Base-by-base conservation (phyloP, 176 grass and related monocot species). In the Metroxylon sagu region DNA sequence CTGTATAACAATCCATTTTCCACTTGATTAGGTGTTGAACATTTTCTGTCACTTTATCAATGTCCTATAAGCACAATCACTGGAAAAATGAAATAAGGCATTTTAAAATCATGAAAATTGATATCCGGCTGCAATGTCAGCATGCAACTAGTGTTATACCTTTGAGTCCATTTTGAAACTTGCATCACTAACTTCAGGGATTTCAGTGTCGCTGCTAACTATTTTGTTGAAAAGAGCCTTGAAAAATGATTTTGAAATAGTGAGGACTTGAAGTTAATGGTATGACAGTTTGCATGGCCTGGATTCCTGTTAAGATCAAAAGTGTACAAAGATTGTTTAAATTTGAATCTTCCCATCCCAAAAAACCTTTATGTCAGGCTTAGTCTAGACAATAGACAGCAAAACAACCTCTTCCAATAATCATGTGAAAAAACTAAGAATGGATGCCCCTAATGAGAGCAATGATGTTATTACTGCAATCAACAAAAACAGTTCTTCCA, bases 11-110 rank as follows among this genome's bases (percentile, higher is more conserved):
- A 70, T 89, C 85, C 49, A 89, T 74, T 68, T 84, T 84, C 81
- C 81, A 89, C 71, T 89, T 89, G 64, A 89, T 78, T 57, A 89
- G 60, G 23, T 72, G 66, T 25, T 89, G 81, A 68, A 78, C 80
- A 68, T 71, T 78, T 75, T 89, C 74, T 19, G 48, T 84, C 25
- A 72, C 77, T 78, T 84, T 81, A 55, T 89, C 74, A 43, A 89
- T 74, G 29, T 75, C 77, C 49, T 81, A 77, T 16, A 89, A 89
- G 77, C 78, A 89, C 66, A 64, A 89, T 65, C 61, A 89, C 81
- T 89, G 77, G 4, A 81, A 81, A 35, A 19, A 75, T 71, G 8
- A 78, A 23, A 23, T 23, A 29, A 79, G 5, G 7, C 8, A 52
- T 63, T 35, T 71, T 56, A 77, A 52, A 59, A 35, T 29, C 67